Evolutionary conservation across 2,329 filamentous ascomycete genomes (phyloP).

Genomic region (Trichoderma simmonsii): DNA sequence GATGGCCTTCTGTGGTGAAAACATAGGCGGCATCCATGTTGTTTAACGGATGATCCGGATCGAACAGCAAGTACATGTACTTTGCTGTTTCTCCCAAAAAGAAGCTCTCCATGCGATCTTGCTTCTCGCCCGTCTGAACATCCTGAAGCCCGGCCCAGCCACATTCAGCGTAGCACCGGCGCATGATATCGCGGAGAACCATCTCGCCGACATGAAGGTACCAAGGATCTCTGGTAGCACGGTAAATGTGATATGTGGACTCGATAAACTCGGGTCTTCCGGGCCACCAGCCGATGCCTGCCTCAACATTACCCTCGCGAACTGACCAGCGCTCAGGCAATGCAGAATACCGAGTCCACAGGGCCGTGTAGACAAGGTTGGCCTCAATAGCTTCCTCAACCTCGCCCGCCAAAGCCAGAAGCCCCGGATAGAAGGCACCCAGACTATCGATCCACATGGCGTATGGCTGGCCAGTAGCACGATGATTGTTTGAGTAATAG

Average conservation of each 20-base stretch:
- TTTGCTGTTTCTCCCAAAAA: slow-evolving; percentile 96
- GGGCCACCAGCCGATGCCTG: slow-evolving; percentile 89
- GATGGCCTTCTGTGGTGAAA: slow-evolving; percentile 95
- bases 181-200: slow-evolving; percentile 82
- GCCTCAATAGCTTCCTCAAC: slow-evolving; percentile 87
- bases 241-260: slow-evolving; percentile 93
- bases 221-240: slow-evolving; percentile 91
- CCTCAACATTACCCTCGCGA: slow-evolving; percentile 76
- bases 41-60: slow-evolving; percentile 82
- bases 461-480: slow-evolving; percentile 80
- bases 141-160: slow-evolving; percentile 91
- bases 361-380: slow-evolving; percentile 83
- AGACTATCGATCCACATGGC: slow-evolving; percentile 96
- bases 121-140: slow-evolving; percentile 77
- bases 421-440: slow-evolving; percentile 89
- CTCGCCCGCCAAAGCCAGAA: slow-evolving; percentile 82
- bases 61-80: slow-evolving; percentile 90
- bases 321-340: slow-evolving; percentile 94
- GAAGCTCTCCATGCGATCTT: slow-evolving; percentile 97
- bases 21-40: slow-evolving; percentile 82
- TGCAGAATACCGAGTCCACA: slow-evolving; percentile 94
- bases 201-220: slow-evolving; percentile 96
- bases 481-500: slow-evolving; percentile 88
- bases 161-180: slow-evolving; percentile 84
- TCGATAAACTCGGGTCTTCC: slow-evolving; percentile 96